Evolutionary conservation across 2,329 filamentous ascomycete species (phyloP), one percentile per base, ranked within the genome.

Genomic region (Ceratocystis destructans): DNA sequence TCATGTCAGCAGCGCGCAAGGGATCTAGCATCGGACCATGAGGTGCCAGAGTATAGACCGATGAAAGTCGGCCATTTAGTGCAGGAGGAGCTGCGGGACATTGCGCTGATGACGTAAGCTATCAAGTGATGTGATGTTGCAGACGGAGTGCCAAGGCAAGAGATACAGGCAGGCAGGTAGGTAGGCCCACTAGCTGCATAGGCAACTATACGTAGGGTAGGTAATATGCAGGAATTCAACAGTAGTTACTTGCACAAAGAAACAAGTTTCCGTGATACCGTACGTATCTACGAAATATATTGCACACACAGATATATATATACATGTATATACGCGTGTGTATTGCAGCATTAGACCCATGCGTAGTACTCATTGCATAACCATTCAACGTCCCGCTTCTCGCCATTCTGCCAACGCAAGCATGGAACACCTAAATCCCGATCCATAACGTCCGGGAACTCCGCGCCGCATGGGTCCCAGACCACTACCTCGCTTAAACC

Each of bases 61-160:
- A 82, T 83, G 75, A 84, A 84, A 74, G 83, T 84, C 12, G 83
- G 83, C 2, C 75, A 83, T 67, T 81, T 83, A 72, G 83, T 85
- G 15, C 77, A 84, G 70, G 77, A 76, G 81, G 71, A 71, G 62
- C 65, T 71, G 17, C 70, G 70, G 66, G 25, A 67, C 22, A 68
- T 69, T 62, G 61, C 69, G 1, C 71, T 83, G 64, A 79, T 83
- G 78, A 74, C 75, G 31, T 80, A 65, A 57, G 22, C 10, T 20
- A 28, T 50, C 7, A 25, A 20, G 48, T 50, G 48, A 50, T 25
- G 3, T 15, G 48, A 50, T 25, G 8, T 4, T 22, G n/a, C 8
- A 22, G 48, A 50, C 12, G 20, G 8, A 25, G 48, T 50, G n/a
- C 48, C 20, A 15, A 41, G 37, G 12, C 37, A 41, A 41, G 12